These are phyloP conservation scores for Botrytis porri DNA, from an alignment of 2,329 filamentous ascomycete species.

Conservation along the genomic window DNA sequence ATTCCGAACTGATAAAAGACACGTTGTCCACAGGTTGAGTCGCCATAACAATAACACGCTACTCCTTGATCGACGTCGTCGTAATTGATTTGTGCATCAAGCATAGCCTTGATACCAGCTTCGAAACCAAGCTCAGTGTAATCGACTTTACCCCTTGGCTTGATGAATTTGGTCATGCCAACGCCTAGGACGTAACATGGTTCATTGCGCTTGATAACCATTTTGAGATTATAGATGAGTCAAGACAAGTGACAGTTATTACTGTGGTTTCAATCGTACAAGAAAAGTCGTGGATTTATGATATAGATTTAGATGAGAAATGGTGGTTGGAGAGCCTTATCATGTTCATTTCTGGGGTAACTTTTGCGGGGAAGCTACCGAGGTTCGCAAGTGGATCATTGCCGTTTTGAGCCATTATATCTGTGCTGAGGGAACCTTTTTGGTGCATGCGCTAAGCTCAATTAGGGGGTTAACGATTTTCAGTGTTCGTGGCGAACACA, in stretches of 20 bases:
- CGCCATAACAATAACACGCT: conserved; percentile 97
- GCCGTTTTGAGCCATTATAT: conserved; percentile 5
- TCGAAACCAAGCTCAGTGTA: conserved; percentile 94
- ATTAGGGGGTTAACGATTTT: not conserved
- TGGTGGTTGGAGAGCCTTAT: not conserved
- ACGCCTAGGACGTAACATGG: conserved; percentile 88
- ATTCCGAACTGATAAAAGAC: conserved; percentile 99
- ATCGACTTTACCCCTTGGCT: conserved; percentile 88
- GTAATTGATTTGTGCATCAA: conserved; percentile 85
- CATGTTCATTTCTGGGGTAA: not conserved
- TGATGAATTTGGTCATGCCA: conserved; percentile 99
- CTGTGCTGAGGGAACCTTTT: not conserved
- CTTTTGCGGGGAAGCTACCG: conserved; percentile 10
- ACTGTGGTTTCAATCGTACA: not conserved
- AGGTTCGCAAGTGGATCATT: not conserved
- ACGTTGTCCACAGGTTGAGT: conserved; percentile 90
- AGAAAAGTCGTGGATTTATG: not conserved
- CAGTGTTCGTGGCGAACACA: not conserved
- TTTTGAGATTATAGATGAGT: conserved; percentile 2
- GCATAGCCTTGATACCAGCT: conserved; percentile 59
- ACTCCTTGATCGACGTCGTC: conserved; percentile 93
- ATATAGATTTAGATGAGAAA: not conserved
- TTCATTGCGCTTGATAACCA: conserved; percentile 33
- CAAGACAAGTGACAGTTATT: not conserved
- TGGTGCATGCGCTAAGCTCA: not conserved